A percentile compares a stretch with the other conserved stretches of the same genome.
phyloP scores from a whole-genome alignment of 2,329 filamentous ascomycete genomes.

The Xylariales sp. region DNA sequence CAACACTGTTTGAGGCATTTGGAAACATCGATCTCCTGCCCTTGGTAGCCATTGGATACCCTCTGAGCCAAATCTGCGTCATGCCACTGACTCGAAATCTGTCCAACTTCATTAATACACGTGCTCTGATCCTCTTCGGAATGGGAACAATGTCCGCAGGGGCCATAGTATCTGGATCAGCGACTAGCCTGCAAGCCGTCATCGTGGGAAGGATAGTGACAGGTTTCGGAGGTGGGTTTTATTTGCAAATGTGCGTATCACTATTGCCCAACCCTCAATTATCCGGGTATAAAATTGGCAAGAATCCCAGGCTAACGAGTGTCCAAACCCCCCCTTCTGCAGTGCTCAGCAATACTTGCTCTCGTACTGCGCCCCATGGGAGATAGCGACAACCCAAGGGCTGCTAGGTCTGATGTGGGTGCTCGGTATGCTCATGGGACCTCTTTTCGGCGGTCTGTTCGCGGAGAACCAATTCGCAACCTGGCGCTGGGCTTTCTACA shows the following conservation, averaged over 20 bases:
- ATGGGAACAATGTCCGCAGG: not conserved
- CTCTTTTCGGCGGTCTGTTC: not conserved
- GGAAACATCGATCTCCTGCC: not conserved
- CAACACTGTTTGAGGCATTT: not conserved
- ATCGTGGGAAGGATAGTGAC: not conserved
- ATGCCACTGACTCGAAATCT: not conserved
- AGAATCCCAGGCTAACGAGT: no score
- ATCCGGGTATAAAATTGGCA: no score
- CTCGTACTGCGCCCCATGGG: not conserved
- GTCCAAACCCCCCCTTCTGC: no score
- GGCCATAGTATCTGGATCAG: not conserved
- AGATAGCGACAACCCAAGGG: not conserved
- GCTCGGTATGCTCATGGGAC: not conserved
- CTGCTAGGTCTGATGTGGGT: not conserved
- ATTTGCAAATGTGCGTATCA: no score
- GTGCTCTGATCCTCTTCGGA: not conserved
- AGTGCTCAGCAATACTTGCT: not conserved
- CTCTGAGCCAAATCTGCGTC: not conserved
- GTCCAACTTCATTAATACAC: not conserved
- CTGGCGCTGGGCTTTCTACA: slow-evolving; percentile 1
- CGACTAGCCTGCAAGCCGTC: not conserved
- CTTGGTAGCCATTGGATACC: not conserved
- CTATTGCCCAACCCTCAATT: no score
- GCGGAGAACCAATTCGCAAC: not conserved
- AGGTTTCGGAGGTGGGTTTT: not conserved